phyloP scores from a whole-genome alignment of 306 rosid species.

The Rosa lucieae region DNA sequence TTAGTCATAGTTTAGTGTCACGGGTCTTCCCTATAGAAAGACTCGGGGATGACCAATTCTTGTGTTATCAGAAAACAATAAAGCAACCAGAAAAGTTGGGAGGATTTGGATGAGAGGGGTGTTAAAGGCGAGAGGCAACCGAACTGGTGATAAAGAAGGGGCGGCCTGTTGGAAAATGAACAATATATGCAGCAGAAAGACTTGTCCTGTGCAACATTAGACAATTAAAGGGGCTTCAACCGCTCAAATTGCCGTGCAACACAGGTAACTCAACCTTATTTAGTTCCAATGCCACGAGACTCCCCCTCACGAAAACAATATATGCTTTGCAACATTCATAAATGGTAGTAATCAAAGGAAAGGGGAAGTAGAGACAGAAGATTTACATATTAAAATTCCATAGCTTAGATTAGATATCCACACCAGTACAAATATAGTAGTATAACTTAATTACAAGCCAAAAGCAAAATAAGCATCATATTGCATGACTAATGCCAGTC shows the following conservation, averaged over 20 bases:
- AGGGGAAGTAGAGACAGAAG: not conserved
- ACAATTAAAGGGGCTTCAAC: not conserved
- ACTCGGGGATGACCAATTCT: not conserved
- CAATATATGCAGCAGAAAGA: not conserved
- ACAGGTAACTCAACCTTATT: not conserved
- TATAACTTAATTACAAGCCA: not conserved
- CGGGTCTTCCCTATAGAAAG: not conserved
- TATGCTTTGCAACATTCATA: not conserved
- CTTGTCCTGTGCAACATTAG: not conserved
- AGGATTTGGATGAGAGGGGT: not conserved
- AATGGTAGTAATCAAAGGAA: not conserved
- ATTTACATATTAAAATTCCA: not conserved
- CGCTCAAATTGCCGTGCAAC: conserved; percentile 13
- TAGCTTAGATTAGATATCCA: not conserved
- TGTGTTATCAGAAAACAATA: not conserved
- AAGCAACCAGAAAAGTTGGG: not conserved
- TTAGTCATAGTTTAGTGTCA: no score
- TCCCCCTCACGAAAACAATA: not conserved
- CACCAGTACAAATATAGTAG: not conserved
- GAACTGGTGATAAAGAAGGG: not conserved
- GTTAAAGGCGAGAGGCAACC: conserved; percentile 5
- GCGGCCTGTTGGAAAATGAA: not conserved
- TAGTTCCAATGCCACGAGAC: not conserved
- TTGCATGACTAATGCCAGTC: not conserved
- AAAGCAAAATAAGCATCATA: not conserved